Evolutionary conservation across 139 green algal genomes (phyloP), one percentile per base, ranked within the genome.

Genomic region (Chlorella vulgaris): DNA sequence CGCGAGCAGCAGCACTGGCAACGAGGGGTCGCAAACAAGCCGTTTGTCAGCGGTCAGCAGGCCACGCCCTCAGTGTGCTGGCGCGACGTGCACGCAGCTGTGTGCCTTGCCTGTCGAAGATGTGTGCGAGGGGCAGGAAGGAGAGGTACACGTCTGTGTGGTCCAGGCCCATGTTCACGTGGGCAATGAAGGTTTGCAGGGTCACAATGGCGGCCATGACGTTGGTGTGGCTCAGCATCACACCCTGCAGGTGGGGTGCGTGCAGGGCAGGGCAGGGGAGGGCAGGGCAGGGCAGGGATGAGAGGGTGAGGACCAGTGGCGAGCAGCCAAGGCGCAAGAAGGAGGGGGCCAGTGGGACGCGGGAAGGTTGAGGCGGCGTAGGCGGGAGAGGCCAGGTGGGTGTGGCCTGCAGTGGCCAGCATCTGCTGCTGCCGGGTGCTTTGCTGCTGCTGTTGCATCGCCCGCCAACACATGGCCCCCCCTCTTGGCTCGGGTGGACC

Each of bases 91-190:
- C n/a, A n/a, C n/a, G 68, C 68, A 15, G 71, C 26, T 43, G 8
- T 13, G 43, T 8, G 28, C 71, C 50, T 29, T 5, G 35, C 70
- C 73, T 87, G 90, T 97, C 94, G 80, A 97, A 98, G 86, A 98
- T 96, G 91, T 98, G 94, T 24, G 94, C 94, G 76, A 98, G 91
- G 8, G 94, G 94, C 28, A 97, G 89, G 86, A 93, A 97, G 28
- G 88, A 94, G n/a, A 97, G 81, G 65, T 93, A 81, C n/a, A 87
- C 75, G 66, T 97, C 93, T n/a, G n/a, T n/a, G n/a, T n/a, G n/a
- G 24, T 47, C 58, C 0, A 39, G 33, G 53, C 47, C 61, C 42
- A 88, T 26, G 36, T 29, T 39, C 22, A 42, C 33, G 5, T 51
- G 8, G 22, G 84, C 29, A 39, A 94, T 73, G 71, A 93, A 95